Evolutionary conservation across 1,284 basidiomycete species (phyloP), one percentile per base, ranked within the genome.

Genomic region (Trametes sp.): DNA sequence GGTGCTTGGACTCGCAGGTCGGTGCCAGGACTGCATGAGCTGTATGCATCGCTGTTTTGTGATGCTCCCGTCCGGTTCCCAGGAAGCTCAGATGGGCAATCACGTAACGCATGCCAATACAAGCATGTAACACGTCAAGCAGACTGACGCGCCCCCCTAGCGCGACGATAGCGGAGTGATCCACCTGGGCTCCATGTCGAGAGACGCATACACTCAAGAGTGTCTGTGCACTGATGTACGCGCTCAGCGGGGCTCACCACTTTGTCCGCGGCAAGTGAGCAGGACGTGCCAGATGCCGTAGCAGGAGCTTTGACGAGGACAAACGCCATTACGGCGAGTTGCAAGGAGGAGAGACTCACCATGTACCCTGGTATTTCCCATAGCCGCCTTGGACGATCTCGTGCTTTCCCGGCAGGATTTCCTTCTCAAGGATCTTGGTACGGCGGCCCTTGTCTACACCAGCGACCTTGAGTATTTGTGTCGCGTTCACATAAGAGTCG

Each of bases 301-400:
- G 10, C 35, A 36, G 35, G 13, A 13, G 10, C 16, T 36, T 5
- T 13, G 35, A 13, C 10, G 35, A 36, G 3, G 3, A 36, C 10
- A 36, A 13, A 13, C 35, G 35, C 35, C 11, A 36, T 3, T 19
- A 41, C 16, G 14, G 38, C 38, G 38, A 41, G 38, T 19, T 41
- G 38, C 38, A 41, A 19, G 38, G n/a, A n/a, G 13, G 16, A 16
- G n/a, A 50, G 41, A 74, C 82, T 75, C 71, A 96, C 97, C 98
- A 99, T 54, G 98, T 99, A 64, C 98, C 98, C 77, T 99, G 98
- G 77, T 98, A 99, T 80, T 98, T 98, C 46, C 98, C 98, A 74
- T 98, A 99, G 44, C 98, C 98, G 52, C 98, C 98, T 77, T 99
- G 98, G 13, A 99, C 95, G 77, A 99, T 99, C 78, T 99, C 97